Conservation (phyloP, 2,329 filamentous ascomycete genomes). For the Ophiostoma sp. region DNA sequence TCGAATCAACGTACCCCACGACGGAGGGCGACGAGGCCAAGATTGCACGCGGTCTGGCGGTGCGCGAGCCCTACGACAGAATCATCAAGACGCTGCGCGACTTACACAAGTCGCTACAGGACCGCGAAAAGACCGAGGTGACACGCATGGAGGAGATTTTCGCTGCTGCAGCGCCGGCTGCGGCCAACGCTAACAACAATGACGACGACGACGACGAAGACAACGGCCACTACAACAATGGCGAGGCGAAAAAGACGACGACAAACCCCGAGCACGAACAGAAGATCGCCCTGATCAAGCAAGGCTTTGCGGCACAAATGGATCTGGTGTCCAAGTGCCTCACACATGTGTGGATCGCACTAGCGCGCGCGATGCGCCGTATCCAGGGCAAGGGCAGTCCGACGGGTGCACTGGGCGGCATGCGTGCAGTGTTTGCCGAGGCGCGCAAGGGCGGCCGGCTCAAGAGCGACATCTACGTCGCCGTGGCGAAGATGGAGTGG, state of each 20-base stretch:
- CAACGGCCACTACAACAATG: slow-evolving; percentile 30
- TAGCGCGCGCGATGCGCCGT: slow-evolving; percentile 89
- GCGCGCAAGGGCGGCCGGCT: slow-evolving; percentile 81
- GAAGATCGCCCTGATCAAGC: slow-evolving; percentile 55
- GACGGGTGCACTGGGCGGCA: slow-evolving; percentile 56
- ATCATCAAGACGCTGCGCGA: slow-evolving; percentile 84
- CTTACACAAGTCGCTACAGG: slow-evolving; percentile 67
- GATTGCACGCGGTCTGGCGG: slow-evolving; percentile 68
- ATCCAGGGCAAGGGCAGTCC: slow-evolving; percentile 77
- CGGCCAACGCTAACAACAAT: slow-evolving; percentile 11
- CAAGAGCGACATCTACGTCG: slow-evolving; percentile 91
- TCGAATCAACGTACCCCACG: slow-evolving; percentile 71
- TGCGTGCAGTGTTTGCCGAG: slow-evolving; percentile 83
- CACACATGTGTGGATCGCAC: slow-evolving; percentile 88
- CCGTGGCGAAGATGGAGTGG: slow-evolving; percentile 86
- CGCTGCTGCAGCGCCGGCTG: slow-evolving; percentile 31
- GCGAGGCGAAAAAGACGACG: slow-evolving; percentile 33
- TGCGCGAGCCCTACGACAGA: slow-evolving; percentile 77
- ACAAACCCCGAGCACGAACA: slow-evolving; percentile 45
- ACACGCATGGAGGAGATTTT: slow-evolving; percentile 50
- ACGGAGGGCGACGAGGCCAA: slow-evolving; percentile 72
- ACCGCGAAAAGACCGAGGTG: slow-evolving; percentile 55
- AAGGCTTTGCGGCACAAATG: slow-evolving; percentile 66
- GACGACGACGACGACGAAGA: slow-evolving; percentile 32
- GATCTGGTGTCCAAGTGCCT: slow-evolving; percentile 76